Evolutionary conservation across 139 green algal species (phyloP).

Genomic region (Axilococcus clingmanii): DNA sequence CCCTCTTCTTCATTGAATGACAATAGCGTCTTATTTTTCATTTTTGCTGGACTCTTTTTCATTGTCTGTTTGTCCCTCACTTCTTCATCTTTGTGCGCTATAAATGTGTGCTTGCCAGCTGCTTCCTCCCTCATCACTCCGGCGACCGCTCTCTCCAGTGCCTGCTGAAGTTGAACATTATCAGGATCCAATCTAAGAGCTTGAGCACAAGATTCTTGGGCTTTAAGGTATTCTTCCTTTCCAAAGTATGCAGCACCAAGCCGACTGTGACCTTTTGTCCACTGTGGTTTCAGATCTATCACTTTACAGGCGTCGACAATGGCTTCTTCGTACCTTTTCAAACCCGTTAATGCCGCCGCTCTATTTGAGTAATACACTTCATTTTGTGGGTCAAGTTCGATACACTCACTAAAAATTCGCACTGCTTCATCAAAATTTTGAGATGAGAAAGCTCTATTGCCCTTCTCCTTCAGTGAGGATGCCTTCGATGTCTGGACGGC

Average conservation of each 20-base stretch:
- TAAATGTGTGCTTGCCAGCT: constrained; percentile 31
- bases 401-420: constrained; percentile 55
- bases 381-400: constrained; percentile 59
- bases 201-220: constrained; percentile 49
- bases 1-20: too few relatives aligned
- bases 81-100: constrained; percentile 2
- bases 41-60: too few relatives aligned
- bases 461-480: constrained; percentile 49
- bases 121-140: constrained; percentile 19
- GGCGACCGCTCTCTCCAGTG: constrained; percentile 27
- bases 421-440: constrained; percentile 50
- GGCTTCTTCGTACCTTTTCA: constrained; percentile 42
- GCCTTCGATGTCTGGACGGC: constrained; percentile 36
- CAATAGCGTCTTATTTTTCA: too few relatives aligned
- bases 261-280: constrained; percentile 38
- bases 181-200: constrained; percentile 60
- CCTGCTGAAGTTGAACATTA: constrained; percentile 36
- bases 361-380: constrained; percentile 75
- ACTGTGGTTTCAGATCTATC: constrained; percentile 28
- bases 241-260: constrained; percentile 23
- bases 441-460: constrained; percentile 54
- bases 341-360: constrained; percentile 41
- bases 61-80: too few relatives aligned
- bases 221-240: constrained; percentile 15
- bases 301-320: constrained; percentile 37